Evolutionary conservation across 140 eudicot species (phyloP), one percentile per base, ranked within the genome.

Genomic region (Senecio squalidus): DNA sequence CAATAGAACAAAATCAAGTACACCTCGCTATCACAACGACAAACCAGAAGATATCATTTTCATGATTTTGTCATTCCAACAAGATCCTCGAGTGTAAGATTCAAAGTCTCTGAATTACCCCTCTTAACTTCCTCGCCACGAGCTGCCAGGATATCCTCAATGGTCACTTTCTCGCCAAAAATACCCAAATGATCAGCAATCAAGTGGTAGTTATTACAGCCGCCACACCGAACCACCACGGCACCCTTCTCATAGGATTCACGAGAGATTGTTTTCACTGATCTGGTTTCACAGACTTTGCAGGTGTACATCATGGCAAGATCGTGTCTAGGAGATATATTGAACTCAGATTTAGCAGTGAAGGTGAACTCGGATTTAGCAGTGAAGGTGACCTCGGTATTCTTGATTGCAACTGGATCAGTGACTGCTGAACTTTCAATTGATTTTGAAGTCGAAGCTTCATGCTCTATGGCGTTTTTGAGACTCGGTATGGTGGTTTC

Each of bases 161-260:
- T 77, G 58, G 79, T 86, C 31, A 95, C 83, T 8, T 86, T 84
- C 49, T 86, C 90, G 2, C 95, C 98, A 33, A 90, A 90, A 73
- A 89, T 83, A 36, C 98, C 98, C 49, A 90, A 45, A 14, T 80
- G 83, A 62, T 90, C 98, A 4, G 95, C 94, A 55, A 90, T 90
- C 50, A 90, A 71, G 58, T 90, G 98, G 51, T 80, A 67, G 67
- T 90, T 90, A 63, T 83, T 27, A 71, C 98, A 90, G 6, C 98
- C 98, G 22, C 80, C 77, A 23, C 98, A 90, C 27, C 91, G 77
- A 43, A 81, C 96, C 60, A 90, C 90, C 46, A 90, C 98, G 39
- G 81, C 88, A 18, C 98, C 98, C 52, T 86, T 86, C 30, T 90
- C 98, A 30, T 90, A 90, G 4, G 94, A 90, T 29, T 86, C 94